Conservation (phyloP, 1,284 basidiomycete genomes). For the Irpex sp. region DNA sequence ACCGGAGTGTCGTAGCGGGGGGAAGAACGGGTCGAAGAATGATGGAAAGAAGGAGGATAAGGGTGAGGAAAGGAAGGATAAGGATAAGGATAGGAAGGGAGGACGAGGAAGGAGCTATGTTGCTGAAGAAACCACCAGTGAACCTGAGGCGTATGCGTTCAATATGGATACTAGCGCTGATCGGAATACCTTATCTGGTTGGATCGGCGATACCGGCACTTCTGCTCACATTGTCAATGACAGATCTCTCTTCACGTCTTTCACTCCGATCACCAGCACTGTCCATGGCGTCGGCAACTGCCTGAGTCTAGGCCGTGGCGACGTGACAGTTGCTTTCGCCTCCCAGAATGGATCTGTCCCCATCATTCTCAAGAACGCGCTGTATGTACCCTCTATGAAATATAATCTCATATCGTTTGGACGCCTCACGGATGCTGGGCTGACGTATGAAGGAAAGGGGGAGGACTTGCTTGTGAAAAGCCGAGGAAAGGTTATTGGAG, state of each 20-base stretch:
- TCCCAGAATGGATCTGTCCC: conserved; percentile 3
- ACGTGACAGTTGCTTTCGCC: conserved; percentile 13
- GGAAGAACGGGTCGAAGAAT: neutral
- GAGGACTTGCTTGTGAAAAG: conserved; percentile 11
- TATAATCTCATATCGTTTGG: conserved; percentile 34
- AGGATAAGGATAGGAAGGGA: neutral
- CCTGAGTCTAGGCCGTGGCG: conserved; percentile 16
- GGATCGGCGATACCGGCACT: conserved; percentile 16
- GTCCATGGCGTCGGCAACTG: conserved; percentile 18
- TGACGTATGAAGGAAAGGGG: neutral
- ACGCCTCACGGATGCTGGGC: conserved; percentile 13
- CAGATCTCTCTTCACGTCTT: conserved; percentile 10
- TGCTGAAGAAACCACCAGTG: neutral
- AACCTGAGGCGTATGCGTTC: neutral
- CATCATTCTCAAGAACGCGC: conserved; percentile 23
- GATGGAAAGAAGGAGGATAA: conserved; percentile 5
- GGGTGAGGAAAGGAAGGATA: neutral
- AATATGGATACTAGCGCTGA: neutral
- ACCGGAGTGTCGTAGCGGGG: conserved; percentile 7
- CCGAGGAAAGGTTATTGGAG: conserved; percentile 1
- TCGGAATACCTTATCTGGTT: neutral
- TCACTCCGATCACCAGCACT: conserved; percentile 8
- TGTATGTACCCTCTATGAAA: conserved; percentile 29
- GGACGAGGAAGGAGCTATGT: neutral
- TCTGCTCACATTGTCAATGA: conserved; percentile 16